Conservation (phyloP, 805 yeast species). For the Candida sphagnicola region DNA sequence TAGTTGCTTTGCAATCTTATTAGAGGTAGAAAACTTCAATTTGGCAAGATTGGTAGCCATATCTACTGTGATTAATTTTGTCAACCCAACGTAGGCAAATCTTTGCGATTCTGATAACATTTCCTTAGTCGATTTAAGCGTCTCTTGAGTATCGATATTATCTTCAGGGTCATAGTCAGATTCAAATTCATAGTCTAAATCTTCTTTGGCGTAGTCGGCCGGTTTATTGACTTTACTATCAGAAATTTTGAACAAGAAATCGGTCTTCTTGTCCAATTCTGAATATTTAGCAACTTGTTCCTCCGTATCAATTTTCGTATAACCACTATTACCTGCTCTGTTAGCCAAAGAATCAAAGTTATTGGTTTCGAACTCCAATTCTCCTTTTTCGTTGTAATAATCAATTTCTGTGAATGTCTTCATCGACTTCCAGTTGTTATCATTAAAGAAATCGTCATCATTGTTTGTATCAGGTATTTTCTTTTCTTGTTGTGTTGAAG, state of each 20-base stretch:
- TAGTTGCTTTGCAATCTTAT: conserved; percentile 54
- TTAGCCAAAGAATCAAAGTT: conserved; percentile 25
- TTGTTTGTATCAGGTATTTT: conserved; percentile 5
- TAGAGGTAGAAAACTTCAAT: conserved; percentile 47
- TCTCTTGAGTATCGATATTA: conserved; percentile 49
- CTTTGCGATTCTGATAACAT: conserved; percentile 81
- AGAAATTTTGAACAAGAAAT: conserved; percentile 40
- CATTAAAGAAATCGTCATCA: conserved; percentile 35
- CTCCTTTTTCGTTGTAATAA: conserved; percentile 78
- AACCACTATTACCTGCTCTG: conserved; percentile 55
- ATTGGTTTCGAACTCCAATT: conserved; percentile 41
- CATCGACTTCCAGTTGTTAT: conserved; percentile 78
- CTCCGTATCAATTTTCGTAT: conserved; percentile 84
- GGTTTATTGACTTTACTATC: conserved; percentile 17
- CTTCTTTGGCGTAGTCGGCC: conserved; percentile 24
- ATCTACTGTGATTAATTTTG: conserved; percentile 68
- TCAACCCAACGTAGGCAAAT: conserved; percentile 87
- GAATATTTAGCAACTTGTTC: conserved; percentile 75
- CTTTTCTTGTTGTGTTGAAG: background rate
- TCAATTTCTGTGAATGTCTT: conserved; percentile 74
- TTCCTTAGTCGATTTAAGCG: conserved; percentile 73
- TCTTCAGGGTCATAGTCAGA: conserved; percentile 32
- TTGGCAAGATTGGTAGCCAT: conserved; percentile 78
- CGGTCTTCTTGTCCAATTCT: conserved; percentile 48
- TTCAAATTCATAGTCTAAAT: conserved; percentile 14